These are phyloP conservation scores for Candida maltosa DNA, from an alignment of 805 yeast species.

Conservation along the genomic window DNA sequence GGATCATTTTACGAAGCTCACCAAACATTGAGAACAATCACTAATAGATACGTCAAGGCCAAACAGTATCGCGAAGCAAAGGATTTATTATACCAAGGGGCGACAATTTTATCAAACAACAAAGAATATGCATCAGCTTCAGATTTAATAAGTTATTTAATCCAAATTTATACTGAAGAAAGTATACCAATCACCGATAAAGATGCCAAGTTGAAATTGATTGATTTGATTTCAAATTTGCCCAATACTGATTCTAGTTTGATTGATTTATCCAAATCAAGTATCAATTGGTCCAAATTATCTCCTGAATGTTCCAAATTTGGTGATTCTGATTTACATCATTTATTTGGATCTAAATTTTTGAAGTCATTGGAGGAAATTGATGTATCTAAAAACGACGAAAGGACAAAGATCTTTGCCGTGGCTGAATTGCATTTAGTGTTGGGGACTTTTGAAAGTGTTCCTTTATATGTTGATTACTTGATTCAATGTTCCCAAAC, in stretches of 20 bases:
- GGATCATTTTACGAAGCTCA: slow-evolving; percentile 93
- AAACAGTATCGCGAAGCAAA: slow-evolving; percentile 69
- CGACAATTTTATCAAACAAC: slow-evolving; percentile 63
- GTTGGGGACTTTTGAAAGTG: slow-evolving; percentile 58
- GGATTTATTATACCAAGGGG: slow-evolving; percentile 69
- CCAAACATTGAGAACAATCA: slow-evolving; percentile 87
- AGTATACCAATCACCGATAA: slow-evolving; percentile 33
- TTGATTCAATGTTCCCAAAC: slow-evolving; percentile 40
- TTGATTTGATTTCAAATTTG: slow-evolving; percentile 45
- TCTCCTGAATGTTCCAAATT: slow-evolving; percentile 41
- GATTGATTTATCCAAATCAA: slow-evolving; percentile 62
- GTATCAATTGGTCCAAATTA: slow-evolving; percentile 61
- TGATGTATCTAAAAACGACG: no score
- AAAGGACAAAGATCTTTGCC: slow-evolving; percentile 41
- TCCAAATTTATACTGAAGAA: slow-evolving; percentile 64
- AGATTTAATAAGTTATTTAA: slow-evolving; percentile 68
- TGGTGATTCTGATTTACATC: slow-evolving; percentile 78
- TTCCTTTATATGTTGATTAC: slow-evolving; percentile 40
- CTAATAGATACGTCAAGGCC: slow-evolving; percentile 74
- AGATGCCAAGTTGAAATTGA: slow-evolving; percentile 43
- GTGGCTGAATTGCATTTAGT: slow-evolving; percentile 75
- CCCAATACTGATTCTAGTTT: slow-evolving; percentile 47
- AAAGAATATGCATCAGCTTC: slow-evolving; percentile 78
- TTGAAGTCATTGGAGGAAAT: slow-evolving; percentile 26
- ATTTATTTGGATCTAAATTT: slow-evolving; percentile 67